Percentiles rank a stretch among this genome's conserved stretches.
phyloP scores from a whole-genome alignment of 345 rosid species.

The Camelina neglecta region DNA sequence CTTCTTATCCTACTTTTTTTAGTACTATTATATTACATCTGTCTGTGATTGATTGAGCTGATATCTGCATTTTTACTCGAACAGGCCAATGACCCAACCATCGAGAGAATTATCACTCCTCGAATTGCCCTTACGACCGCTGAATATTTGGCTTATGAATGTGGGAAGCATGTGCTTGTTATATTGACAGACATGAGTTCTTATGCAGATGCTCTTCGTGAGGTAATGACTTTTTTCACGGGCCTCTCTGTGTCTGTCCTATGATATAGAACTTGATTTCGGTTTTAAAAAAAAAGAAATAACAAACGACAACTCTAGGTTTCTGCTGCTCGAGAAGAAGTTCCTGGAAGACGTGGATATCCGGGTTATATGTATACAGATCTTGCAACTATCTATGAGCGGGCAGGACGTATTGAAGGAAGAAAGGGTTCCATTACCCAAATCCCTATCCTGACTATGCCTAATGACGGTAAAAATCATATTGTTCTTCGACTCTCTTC shows the following conservation, averaged over 20 bases:
- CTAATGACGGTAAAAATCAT: conserved; percentile 81
- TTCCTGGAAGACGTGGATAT: conserved; percentile 99
- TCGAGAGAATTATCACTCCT: conserved; percentile 97
- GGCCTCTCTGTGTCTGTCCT: neutral
- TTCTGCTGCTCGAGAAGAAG: conserved; percentile 99
- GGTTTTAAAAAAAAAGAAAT: neutral
- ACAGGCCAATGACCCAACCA: conserved; percentile 99
- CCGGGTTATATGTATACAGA: conserved; percentile 99
- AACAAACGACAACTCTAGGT: conserved; percentile 58
- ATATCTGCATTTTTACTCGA: conserved; percentile 20
- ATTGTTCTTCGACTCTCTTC: conserved; percentile 1
- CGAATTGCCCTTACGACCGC: conserved; percentile 99
- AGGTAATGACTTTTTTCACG: conserved; percentile 53
- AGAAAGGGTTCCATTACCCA: conserved; percentile 97
- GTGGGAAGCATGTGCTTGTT: conserved; percentile 98
- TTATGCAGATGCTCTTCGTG: conserved; percentile 99
- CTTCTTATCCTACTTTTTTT: conserved; percentile 3
- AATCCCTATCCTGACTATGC: conserved; percentile 99
- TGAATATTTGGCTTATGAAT: conserved; percentile 96
- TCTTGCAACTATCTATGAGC: conserved; percentile 97
- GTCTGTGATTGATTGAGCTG: neutral
- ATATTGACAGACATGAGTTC: conserved; percentile 99
- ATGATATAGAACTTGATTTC: neutral
- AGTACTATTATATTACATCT: neutral
- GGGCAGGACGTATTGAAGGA: conserved; percentile 99